Evolutionary conservation across 2,329 filamentous ascomycete species (phyloP).

Genomic region (Cladophialophora yegresii): DNA sequence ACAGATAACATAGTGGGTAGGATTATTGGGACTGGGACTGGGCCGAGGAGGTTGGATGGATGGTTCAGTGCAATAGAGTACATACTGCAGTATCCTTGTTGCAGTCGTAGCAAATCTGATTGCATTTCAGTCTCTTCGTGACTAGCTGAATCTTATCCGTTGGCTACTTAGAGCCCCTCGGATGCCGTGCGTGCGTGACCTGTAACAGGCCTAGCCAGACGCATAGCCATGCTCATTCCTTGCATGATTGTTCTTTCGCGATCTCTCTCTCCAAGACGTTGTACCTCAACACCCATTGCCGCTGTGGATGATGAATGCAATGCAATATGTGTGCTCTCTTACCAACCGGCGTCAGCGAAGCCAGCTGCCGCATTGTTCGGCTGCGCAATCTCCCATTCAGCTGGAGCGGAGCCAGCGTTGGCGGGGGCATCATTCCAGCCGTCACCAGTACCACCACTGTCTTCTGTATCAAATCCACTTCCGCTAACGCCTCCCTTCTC

Average conservation of each 20-base stretch:
- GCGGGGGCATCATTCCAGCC: neutral
- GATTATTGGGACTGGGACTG: neutral
- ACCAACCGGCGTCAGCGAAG: slow-evolving; percentile 13
- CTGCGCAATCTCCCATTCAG: slow-evolving; percentile 25
- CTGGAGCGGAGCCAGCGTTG: slow-evolving; percentile 34
- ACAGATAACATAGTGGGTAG: neutral
- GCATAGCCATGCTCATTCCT: neutral
- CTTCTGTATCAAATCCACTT: slow-evolving; percentile 27
- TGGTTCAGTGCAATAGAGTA: neutral
- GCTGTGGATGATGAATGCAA: no score
- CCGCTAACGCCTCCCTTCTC: slow-evolving; percentile 24
- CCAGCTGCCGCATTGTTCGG: slow-evolving; percentile 1
- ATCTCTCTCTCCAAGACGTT: neutral
- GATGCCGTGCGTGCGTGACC: neutral
- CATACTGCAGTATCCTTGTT: neutral
- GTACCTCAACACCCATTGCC: neutral
- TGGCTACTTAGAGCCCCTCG: neutral
- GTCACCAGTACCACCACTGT: slow-evolving; percentile 4
- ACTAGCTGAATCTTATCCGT: neutral
- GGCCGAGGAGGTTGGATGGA: neutral
- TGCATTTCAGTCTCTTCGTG: neutral
- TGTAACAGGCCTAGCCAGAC: neutral
- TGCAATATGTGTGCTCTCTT: neutral
- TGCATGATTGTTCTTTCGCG: neutral
- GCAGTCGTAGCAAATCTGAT: neutral